A percentile compares a stretch with the other conserved stretches of the same genome.
phyloP scores from a whole-genome alignment of 2,329 filamentous ascomycete species.

The Fusarium torreyae region DNA sequence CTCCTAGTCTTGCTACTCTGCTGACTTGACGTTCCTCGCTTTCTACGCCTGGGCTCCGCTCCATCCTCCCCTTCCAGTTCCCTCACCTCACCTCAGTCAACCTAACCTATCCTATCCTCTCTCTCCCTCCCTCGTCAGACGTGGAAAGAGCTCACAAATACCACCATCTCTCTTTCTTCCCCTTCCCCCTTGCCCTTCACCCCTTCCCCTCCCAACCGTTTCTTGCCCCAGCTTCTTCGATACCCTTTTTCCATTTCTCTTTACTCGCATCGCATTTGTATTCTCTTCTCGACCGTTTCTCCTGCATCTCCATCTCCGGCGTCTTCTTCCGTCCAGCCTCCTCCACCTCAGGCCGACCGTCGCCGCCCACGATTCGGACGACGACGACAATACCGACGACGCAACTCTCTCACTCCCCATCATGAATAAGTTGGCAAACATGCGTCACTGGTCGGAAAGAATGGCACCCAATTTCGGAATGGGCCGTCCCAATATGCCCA shows the following conservation, averaged over 20 bases:
- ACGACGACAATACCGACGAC: slow-evolving; percentile 46
- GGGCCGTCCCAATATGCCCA: slow-evolving; percentile 71
- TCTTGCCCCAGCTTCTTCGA: slow-evolving; percentile 47
- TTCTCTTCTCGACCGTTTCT: slow-evolving; percentile 37
- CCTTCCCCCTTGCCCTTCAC: slow-evolving; percentile 29
- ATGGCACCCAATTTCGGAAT: slow-evolving; percentile 79
- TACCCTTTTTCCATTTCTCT: slow-evolving; percentile 45
- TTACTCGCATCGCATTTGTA: slow-evolving; percentile 40
- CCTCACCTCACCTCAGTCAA: slow-evolving; percentile 33
- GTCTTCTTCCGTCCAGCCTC: slow-evolving; percentile 41
- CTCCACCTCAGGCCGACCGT: slow-evolving; percentile 48
- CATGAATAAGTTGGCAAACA: slow-evolving; percentile 81
- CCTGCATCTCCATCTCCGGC: slow-evolving; percentile 37
- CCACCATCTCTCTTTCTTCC: slow-evolving; percentile 47
- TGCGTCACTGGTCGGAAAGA: slow-evolving; percentile 80
- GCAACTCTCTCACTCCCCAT: slow-evolving; percentile 54
- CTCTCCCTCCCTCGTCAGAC: slow-evolving; percentile 49
- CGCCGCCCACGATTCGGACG: slow-evolving; percentile 49
- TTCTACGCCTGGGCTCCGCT: slow-evolving; percentile 30
- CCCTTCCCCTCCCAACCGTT: slow-evolving; percentile 34
- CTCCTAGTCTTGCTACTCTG: slow-evolving; percentile 17
- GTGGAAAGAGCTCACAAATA: slow-evolving; percentile 51
- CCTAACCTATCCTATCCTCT: slow-evolving; percentile 36
- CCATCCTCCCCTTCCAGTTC: slow-evolving; percentile 26
- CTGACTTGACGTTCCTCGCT: slow-evolving; percentile 38